Conservation (phyloP, 148 eudicot genomes). For the Gaultheria prostrata region DNA sequence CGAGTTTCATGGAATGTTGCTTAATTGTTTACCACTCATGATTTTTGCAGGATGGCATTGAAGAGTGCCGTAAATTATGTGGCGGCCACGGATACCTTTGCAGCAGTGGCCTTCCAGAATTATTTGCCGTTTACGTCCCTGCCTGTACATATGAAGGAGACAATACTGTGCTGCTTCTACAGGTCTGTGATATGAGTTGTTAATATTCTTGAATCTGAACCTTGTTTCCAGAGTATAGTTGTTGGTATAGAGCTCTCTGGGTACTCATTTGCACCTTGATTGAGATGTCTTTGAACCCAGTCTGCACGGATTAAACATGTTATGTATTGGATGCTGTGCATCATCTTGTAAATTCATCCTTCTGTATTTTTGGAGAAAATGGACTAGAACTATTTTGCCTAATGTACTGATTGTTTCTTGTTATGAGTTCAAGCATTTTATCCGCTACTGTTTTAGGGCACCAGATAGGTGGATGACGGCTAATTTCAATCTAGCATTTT, state of each 20-base stretch:
- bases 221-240: neutral
- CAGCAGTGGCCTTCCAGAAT: constrained; percentile 94
- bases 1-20: neutral
- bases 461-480: neutral
- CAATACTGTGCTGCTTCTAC: constrained; percentile 74
- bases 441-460: neutral
- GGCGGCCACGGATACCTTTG: constrained; percentile 96
- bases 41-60: constrained; percentile 77
- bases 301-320: neutral
- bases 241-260: neutral
- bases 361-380: neutral
- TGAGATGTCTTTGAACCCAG: neutral
- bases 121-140: constrained; percentile 92
- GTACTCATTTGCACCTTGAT: neutral
- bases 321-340: neutral
- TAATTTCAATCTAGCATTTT: neutral
- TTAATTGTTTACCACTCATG: neutral
- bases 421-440: neutral
- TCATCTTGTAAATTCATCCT: neutral
- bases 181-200: constrained; percentile 39
- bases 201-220: neutral
- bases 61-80: constrained; percentile 90
- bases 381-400: neutral
- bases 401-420: neutral
- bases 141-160: constrained; percentile 98